Evolutionary conservation across 805 yeast genomes (phyloP).

Genomic region (Teunomyces funiuensis): DNA sequence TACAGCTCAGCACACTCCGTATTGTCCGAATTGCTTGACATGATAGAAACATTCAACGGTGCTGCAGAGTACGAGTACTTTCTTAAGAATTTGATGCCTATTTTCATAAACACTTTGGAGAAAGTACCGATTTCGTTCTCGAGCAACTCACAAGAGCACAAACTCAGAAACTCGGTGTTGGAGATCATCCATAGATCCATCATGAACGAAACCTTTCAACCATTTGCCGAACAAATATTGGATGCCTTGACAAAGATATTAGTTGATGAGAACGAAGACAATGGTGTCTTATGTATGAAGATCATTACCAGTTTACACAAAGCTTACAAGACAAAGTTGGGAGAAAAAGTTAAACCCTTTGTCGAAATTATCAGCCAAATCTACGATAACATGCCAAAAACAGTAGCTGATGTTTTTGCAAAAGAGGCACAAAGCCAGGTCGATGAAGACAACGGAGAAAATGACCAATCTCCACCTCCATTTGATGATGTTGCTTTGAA

Average conservation of each 20-base stretch:
- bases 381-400: constrained; percentile 74
- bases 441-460: constrained; percentile 13
- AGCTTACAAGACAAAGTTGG: constrained; percentile 66
- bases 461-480: constrained; percentile 41
- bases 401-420: constrained; percentile 67
- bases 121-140: constrained; percentile 72
- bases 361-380: constrained; percentile 72
- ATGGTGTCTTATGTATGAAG: constrained; percentile 89
- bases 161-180: constrained; percentile 70
- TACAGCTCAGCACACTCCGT: constrained; percentile 62
- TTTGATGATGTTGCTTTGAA: constrained; percentile 34
- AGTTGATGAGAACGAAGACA: constrained; percentile 86
- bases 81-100: constrained; percentile 66
- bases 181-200: constrained; percentile 81
- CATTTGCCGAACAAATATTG: constrained; percentile 61
- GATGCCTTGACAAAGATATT: constrained; percentile 59
- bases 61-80: constrained; percentile 81
- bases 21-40: constrained; percentile 80
- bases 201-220: constrained; percentile 77
- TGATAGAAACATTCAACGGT: constrained; percentile 79
- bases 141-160: constrained; percentile 68
- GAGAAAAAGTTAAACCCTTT: constrained; percentile 75
- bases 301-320: constrained; percentile 83
- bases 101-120: constrained; percentile 60
- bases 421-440: constrained; percentile 5